Percentiles rank a stretch among this genome's conserved stretches.
These are phyloP conservation scores for Colletotrichum viniferum DNA, from an alignment of 2,329 filamentous ascomycete species.

Conservation along the genomic window DNA sequence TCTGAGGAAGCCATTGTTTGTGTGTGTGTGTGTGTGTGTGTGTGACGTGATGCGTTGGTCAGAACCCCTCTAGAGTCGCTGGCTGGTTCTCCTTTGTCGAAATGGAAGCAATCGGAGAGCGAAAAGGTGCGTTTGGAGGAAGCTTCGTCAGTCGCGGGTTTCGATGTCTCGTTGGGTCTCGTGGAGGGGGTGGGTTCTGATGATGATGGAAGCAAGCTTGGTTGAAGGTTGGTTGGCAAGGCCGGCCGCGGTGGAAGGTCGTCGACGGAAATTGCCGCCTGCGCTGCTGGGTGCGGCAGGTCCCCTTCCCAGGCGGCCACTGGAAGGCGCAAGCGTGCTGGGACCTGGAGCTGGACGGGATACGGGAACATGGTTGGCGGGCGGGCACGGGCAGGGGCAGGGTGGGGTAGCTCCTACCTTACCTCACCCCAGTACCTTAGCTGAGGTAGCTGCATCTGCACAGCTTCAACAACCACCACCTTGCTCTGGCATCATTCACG, in stretches of 20 bases:
- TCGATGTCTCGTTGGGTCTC: neutral
- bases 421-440: neutral
- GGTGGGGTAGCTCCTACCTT: neutral
- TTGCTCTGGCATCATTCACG: neutral
- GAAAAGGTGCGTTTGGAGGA: neutral
- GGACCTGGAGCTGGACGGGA: neutral
- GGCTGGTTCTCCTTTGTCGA: neutral
- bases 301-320: neutral
- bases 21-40: neutral
- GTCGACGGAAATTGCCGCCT: constrained; percentile 18
- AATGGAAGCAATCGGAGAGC: neutral
- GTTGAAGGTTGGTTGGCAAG: neutral
- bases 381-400: neutral
- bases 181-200: neutral
- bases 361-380: neutral
- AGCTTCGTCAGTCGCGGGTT: neutral
- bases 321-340: constrained; percentile 1
- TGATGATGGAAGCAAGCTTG: neutral
- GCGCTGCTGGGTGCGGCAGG: neutral
- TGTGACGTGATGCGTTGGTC: neutral
- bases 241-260: neutral
- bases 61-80: neutral
- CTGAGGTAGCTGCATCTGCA: neutral
- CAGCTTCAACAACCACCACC: neutral
- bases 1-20: constrained; percentile 31